Percentiles rank a stretch among this genome's conserved stretches.
phyloP scores from a whole-genome alignment of 768 basidiomycete species.

The Phanerochaete carnosa region DNA sequence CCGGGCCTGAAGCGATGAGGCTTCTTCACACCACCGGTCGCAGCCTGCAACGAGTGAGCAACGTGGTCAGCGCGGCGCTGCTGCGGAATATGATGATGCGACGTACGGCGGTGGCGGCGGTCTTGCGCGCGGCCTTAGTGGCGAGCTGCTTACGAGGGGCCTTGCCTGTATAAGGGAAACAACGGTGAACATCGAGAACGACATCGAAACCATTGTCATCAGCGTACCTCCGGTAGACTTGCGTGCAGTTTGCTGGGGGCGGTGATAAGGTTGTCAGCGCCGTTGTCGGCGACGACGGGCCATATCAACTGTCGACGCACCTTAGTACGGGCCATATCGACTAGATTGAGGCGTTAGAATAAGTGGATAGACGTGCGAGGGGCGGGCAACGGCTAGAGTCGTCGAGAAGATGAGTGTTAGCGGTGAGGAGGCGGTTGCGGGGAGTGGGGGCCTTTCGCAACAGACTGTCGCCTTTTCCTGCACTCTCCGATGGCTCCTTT shows the following conservation, averaged over 20 bases:
- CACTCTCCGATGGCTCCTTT: constrained; percentile 24
- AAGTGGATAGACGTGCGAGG: constrained; percentile 9
- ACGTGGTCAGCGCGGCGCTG: not conserved
- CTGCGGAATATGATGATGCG: constrained; percentile 6
- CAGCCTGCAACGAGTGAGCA: constrained; percentile 30
- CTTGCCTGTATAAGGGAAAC: constrained; percentile 28
- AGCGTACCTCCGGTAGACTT: constrained; percentile 94
- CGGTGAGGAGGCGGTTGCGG: constrained; percentile 16
- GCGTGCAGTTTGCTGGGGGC: constrained; percentile 89
- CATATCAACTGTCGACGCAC: constrained; percentile 32
- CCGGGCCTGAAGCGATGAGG: constrained; percentile 96
- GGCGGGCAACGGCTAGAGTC: constrained; percentile 10
- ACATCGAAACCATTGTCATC: constrained; percentile 23
- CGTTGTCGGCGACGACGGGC: constrained; percentile 21
- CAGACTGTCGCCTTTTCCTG: constrained; percentile 18
- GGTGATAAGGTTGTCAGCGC: constrained; percentile 29
- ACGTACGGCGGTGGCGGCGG: constrained; percentile 28
- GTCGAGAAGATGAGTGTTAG: constrained; percentile 15
- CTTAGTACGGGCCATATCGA: constrained; percentile 85
- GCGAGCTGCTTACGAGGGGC: constrained; percentile 43
- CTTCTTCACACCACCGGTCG: constrained; percentile 96
- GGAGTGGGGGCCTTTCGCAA: constrained; percentile 17
- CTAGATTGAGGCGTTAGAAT: constrained; percentile 16
- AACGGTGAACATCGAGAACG: constrained; percentile 23
- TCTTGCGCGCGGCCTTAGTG: constrained; percentile 44